These are phyloP conservation scores for Diaporthe ampelina DNA, from an alignment of 2,329 filamentous ascomycete genomes.

Conservation along the genomic window DNA sequence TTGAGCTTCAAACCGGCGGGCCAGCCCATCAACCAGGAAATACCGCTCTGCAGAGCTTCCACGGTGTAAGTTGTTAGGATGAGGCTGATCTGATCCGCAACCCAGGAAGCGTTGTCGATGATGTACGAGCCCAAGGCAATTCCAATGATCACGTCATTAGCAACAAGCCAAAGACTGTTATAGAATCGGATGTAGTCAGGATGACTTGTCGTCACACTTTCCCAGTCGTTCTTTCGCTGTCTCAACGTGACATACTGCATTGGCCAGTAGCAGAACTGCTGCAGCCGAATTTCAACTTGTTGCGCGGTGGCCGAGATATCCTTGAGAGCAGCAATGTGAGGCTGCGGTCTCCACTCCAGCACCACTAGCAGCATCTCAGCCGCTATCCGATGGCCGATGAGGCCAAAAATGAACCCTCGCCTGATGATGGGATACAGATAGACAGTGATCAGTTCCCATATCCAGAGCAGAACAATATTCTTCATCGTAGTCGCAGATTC, in stretches of 20 bases:
- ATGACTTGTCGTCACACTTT: conserved; percentile 93
- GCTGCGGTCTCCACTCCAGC: conserved; percentile 86
- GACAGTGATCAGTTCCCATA: conserved; percentile 79
- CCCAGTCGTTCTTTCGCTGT: conserved; percentile 92
- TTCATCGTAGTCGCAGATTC: conserved; percentile 91
- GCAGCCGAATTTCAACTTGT: conserved; percentile 95
- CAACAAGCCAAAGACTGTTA: conserved; percentile 98
- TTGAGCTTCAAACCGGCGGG: conserved; percentile 96
- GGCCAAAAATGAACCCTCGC: conserved; percentile 78
- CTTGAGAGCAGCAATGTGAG: conserved; percentile 87
- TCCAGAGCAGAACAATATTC: conserved; percentile 77
- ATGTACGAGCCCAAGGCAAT: conserved; percentile 97
- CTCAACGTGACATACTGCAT: conserved; percentile 94
- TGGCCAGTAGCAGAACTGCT: conserved; percentile 99
- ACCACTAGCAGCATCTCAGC: conserved; percentile 85
- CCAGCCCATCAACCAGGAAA: conserved; percentile 96
- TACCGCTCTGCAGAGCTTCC: conserved; percentile 87
- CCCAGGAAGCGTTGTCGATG: conserved; percentile 91
- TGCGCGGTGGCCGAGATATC: conserved; percentile 97
- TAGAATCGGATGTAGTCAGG: conserved; percentile 99
- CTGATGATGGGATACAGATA: conserved; percentile 86
- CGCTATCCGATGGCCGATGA: conserved; percentile 83
- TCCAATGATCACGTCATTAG: conserved; percentile 98
- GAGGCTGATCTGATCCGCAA: conserved; percentile 82
- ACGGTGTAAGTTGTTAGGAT: conserved; percentile 88